Evolutionary conservation across 1,284 basidiomycete species (phyloP).

Genomic region (Ustilago bromivora): DNA sequence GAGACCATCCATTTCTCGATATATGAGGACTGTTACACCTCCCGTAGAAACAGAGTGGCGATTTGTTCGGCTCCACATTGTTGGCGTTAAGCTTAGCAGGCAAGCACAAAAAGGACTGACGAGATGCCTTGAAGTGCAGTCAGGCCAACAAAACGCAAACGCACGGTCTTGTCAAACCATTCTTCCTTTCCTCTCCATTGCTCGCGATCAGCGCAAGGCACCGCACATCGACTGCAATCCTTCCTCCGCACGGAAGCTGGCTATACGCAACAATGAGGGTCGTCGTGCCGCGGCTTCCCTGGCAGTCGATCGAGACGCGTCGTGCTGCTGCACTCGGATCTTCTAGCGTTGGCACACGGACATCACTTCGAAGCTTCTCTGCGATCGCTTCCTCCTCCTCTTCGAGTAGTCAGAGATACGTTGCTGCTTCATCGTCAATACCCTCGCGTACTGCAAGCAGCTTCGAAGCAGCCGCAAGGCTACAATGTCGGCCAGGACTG

Average conservation of each 20-base stretch:
- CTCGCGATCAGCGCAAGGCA: background rate
- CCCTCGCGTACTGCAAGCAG: background rate
- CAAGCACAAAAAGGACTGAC: background rate
- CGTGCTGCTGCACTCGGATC: slow-evolving; percentile 22
- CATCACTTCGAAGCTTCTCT: slow-evolving; percentile 17
- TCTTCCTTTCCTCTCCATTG: background rate
- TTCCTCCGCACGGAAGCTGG: background rate
- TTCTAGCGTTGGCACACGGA: slow-evolving; percentile 9
- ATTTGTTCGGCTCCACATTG: background rate
- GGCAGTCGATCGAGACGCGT: slow-evolving; percentile 24
- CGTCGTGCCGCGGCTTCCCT: slow-evolving; percentile 41
- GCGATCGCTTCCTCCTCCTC: slow-evolving; percentile 15
- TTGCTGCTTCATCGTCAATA: background rate
- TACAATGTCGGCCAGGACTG: background rate
- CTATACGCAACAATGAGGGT: slow-evolving; percentile 37
- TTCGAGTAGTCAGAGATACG: background rate
- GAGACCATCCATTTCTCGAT: background rate
- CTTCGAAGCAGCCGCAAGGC: background rate
- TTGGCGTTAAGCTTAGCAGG: background rate
- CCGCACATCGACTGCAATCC: background rate
- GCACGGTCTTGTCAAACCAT: slow-evolving; percentile 1
- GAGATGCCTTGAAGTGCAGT: background rate
- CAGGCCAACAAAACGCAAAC: background rate
- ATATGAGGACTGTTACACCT: too few species aligned
- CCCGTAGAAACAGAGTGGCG: too few species aligned